Percentiles rank a stretch among this genome's conserved stretches.
Conservation (phyloP, 2,329 filamentous ascomycete genomes). For the Sporothrix mexicana region DNA sequence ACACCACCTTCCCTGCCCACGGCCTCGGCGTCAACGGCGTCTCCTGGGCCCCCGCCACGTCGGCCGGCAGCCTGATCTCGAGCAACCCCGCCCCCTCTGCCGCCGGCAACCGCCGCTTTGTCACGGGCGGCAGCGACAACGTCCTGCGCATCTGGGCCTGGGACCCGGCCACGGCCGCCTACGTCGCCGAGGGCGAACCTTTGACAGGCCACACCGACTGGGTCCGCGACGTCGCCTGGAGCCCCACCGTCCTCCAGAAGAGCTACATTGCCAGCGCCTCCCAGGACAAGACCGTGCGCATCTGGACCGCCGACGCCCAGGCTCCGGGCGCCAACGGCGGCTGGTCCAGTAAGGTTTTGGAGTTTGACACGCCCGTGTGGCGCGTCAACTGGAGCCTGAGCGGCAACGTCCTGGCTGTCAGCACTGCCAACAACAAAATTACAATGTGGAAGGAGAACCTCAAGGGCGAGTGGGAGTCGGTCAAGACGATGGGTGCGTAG, state of each 20-base stretch:
- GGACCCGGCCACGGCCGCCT: conserved; percentile 57
- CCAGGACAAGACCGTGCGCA: conserved; percentile 95
- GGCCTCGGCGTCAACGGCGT: conserved; percentile 95
- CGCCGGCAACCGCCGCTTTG: conserved; percentile 77
- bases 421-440: conserved; percentile 94
- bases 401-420: conserved; percentile 93
- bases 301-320: conserved; percentile 79
- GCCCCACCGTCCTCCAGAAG: conserved; percentile 91
- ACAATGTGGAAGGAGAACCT: conserved; percentile 98
- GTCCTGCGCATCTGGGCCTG: conserved; percentile 91
- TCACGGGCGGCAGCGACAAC: conserved; percentile 94
- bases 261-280: conserved; percentile 95
- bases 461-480: conserved; percentile 93
- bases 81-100: conserved; percentile 64
- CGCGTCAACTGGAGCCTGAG: conserved; percentile 97
- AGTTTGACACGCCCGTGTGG: conserved; percentile 91
- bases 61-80: conserved; percentile 83
- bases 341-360: conserved; percentile 85
- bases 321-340: conserved; percentile 51
- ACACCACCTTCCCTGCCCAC: conserved; percentile 89
- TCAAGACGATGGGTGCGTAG: conserved; percentile 77
- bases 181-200: conserved; percentile 66
- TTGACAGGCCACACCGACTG: conserved; percentile 89
- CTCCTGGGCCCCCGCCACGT: conserved; percentile 87
- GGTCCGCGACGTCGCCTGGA: conserved; percentile 98